Conservation (phyloP, 225 moss, liverwort and hornwort genomes). For the Sphagnum contortum region DNA sequence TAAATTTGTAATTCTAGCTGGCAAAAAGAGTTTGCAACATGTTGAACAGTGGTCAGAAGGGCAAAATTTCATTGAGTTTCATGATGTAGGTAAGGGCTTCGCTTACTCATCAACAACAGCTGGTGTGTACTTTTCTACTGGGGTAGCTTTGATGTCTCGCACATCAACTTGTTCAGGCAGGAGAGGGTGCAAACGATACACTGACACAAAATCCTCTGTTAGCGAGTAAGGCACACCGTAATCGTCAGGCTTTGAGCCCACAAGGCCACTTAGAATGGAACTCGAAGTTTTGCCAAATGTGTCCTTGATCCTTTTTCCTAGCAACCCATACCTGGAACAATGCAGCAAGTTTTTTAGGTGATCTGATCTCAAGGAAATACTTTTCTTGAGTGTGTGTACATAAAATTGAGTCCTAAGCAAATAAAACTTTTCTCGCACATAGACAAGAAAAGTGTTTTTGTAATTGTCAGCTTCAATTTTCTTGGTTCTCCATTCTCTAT, state of each 20-base stretch:
- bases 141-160: constrained; percentile 20
- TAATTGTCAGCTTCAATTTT: too few relatives aligned
- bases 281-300: constrained; percentile 24
- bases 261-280: constrained; percentile 37
- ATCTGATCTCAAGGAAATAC: too few relatives aligned
- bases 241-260: constrained; percentile 37
- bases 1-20: too few relatives aligned
- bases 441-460: too few relatives aligned
- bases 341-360: not conserved
- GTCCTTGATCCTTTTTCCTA: constrained; percentile 54
- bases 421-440: too few relatives aligned
- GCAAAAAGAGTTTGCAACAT: too few relatives aligned
- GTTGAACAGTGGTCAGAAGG: too few relatives aligned
- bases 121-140: constrained; percentile 15
- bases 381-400: too few relatives aligned
- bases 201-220: constrained; percentile 60
- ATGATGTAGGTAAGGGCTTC: too few relatives aligned
- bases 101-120: constrained; percentile 21
- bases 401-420: too few relatives aligned
- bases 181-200: constrained; percentile 65
- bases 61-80: too few relatives aligned
- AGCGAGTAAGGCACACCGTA: constrained; percentile 63
- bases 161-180: constrained; percentile 53
- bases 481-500: too few relatives aligned
- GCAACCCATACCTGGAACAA: constrained; percentile 36